phyloP scores from a whole-genome alignment of 2,329 filamentous ascomycete genomes.

The Calonectria naviculata region DNA sequence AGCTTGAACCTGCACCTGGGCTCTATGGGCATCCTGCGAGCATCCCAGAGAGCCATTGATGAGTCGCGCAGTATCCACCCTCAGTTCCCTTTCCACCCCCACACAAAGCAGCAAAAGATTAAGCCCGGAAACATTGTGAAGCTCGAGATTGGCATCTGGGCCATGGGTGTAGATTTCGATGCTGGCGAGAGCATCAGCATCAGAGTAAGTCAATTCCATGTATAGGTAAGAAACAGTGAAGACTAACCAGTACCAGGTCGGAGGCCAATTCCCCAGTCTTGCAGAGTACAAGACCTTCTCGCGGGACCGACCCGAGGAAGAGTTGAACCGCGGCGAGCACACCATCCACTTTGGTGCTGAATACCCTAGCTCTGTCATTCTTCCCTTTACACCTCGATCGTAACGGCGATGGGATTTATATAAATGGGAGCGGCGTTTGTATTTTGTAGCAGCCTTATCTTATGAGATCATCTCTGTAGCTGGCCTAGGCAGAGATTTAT shows the following conservation, averaged over 20 bases:
- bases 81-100: slow-evolving; percentile 49
- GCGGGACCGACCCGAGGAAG: slow-evolving; percentile 4
- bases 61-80: slow-evolving; percentile 42
- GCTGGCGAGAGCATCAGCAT: slow-evolving; percentile 26
- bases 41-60: slow-evolving; percentile 55
- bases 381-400: slow-evolving; percentile 26
- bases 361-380: slow-evolving; percentile 31
- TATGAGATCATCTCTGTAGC: neutral
- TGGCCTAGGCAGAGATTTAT: neutral
- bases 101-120: slow-evolving; percentile 53
- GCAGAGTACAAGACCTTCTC: slow-evolving; percentile 15
- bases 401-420: neutral
- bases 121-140: slow-evolving; percentile 52
- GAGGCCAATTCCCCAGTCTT: slow-evolving; percentile 12
- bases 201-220: neutral
- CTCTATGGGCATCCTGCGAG: slow-evolving; percentile 55
- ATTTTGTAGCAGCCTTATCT: neutral
- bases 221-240: no score
- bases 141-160: slow-evolving; percentile 61
- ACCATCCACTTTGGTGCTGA: slow-evolving; percentile 31
- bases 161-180: slow-evolving; percentile 57
- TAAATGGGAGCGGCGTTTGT: neutral
- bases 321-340: slow-evolving; percentile 13
- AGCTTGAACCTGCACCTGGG: slow-evolving; percentile 55
- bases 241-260: slow-evolving; percentile 1